Evolutionary conservation across 2,329 filamentous ascomycete genomes (phyloP), one percentile per base, ranked within the genome.

Genomic region (Venturia effusa): DNA sequence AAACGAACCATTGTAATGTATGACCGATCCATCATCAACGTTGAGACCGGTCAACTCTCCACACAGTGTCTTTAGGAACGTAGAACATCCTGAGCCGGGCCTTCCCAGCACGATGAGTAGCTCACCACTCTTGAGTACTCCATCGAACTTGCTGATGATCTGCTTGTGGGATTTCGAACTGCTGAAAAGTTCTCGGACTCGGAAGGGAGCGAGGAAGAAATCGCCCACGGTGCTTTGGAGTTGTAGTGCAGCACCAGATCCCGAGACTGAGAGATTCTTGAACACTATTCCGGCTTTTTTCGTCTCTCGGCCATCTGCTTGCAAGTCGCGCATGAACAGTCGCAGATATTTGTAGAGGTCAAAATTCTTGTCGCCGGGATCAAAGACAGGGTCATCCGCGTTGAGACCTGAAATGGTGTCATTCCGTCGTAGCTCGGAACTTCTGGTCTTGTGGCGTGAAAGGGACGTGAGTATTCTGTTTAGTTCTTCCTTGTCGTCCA

Each of bases 201-300:
- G 79, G 27, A 89, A 74, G 0, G 85, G 88, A 0, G 82, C 77
- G 66, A 82, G 72, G 27, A 89, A 71, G 8, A 84, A 74, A 1
- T 84, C 85, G 1, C 77, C 80, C 3, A 91, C 85, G 2, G 84
- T 90, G 64, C 85, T 78, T 70, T 92, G 88, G 1, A 90, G 76
- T 67, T 89, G 86, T 30, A 91, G 71, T 0, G 86, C 85, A 2
- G 82, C 80, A 0, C 87, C 88, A 0, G 85, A 85, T 0, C 88
- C 88, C 6, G 80, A 86, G 0, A 91, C 85, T 64, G 82, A 83
- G 40, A 90, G 79, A 61, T 88, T 79, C 66, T 83, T 83, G 75
- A 85, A 89, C 0, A 82, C 81, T 7, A 90, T 78, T 3, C 86
- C 86, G 0, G 86, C 81, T 7, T 77, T 76, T 67, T 77, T 81